Evolutionary conservation across 176 grass and related monocot species (phyloP).

Genomic region (Oryza coarctata): DNA sequence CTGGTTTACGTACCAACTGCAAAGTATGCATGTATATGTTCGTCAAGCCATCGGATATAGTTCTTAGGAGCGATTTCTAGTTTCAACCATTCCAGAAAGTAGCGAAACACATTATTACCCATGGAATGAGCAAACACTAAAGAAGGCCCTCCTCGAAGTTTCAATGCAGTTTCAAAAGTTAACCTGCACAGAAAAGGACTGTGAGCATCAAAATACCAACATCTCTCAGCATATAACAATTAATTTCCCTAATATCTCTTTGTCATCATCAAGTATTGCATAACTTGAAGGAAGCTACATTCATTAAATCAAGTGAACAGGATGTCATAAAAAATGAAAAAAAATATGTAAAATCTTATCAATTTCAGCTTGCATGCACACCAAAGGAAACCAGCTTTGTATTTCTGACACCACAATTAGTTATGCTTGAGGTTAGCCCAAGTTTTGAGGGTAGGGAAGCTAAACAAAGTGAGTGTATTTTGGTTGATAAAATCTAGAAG

Average conservation of each 20-base stretch:
- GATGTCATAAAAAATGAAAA: conserved; percentile 1
- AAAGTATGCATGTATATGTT: conserved; percentile 96
- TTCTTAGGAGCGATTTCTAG: conserved; percentile 93
- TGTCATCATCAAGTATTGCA: background rate
- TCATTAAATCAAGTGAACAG: background rate
- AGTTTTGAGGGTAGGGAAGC: background rate
- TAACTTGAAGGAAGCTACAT: conserved; percentile 10
- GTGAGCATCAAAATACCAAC: conserved; percentile 29
- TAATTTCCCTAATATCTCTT: background rate
- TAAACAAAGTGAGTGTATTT: background rate
- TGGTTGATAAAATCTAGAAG: conserved; percentile 10
- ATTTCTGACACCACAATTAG: background rate
- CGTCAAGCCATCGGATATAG: conserved; percentile 82
- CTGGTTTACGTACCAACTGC: conserved; percentile 65
- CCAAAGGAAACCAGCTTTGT: background rate
- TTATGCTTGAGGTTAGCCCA: background rate
- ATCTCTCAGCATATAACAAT: conserved; percentile 12
- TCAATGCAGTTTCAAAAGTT: conserved; percentile 90
- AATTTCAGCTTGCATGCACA: background rate
- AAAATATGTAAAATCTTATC: background rate
- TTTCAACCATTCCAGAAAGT: conserved; percentile 97
- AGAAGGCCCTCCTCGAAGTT: conserved; percentile 86
- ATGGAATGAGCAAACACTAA: conserved; percentile 99
- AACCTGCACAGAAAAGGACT: conserved; percentile 53
- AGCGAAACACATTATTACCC: conserved; percentile 96